Conservation (phyloP, 1,139 yeast genomes). For the Scheffersomyces insectosa region DNA sequence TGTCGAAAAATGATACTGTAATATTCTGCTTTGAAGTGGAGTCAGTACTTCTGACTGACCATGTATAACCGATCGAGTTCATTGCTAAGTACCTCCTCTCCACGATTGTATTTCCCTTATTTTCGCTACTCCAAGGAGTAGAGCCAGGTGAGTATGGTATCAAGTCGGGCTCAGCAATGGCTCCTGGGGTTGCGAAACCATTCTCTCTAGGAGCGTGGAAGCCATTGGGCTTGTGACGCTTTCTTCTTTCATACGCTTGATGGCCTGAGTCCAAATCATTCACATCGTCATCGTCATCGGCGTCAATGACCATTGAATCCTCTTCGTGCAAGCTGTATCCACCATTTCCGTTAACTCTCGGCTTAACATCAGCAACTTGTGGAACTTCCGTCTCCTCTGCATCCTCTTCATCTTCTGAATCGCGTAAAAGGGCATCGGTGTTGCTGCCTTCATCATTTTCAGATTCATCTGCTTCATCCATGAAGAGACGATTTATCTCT, state of each 20-base stretch:
- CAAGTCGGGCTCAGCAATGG: slow-evolving; percentile 9
- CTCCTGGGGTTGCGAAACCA: slow-evolving; percentile 4
- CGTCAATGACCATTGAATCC: slow-evolving; percentile 40
- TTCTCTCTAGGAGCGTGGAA: slow-evolving; percentile 5
- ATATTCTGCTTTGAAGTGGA: slow-evolving; percentile 52
- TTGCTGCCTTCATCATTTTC: slow-evolving; percentile 24
- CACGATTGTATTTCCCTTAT: slow-evolving; percentile 25
- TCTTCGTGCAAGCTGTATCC: slow-evolving; percentile 23
- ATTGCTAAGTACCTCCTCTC: slow-evolving; percentile 76
- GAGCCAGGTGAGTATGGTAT: slow-evolving; percentile 72
- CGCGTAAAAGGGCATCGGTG: slow-evolving; percentile 21
- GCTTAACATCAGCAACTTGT: slow-evolving; percentile 2
- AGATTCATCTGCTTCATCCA: slow-evolving; percentile 32
- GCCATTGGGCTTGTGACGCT: slow-evolving; percentile 29
- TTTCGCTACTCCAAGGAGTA: slow-evolving; percentile 69
- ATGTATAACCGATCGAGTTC: slow-evolving; percentile 78
- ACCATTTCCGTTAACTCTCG: slow-evolving; percentile 2
- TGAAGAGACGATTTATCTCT: slow-evolving; percentile 19
- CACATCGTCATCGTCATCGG: slow-evolving; percentile 29
- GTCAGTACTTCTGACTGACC: slow-evolving; percentile 62
- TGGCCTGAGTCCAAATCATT: slow-evolving; percentile 7
- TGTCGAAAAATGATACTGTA: slow-evolving; percentile 85
- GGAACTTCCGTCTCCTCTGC: slow-evolving; percentile 10
- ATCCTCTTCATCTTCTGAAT: slow-evolving; percentile 17
- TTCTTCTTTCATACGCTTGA: slow-evolving; percentile 14